phyloP scores from a whole-genome alignment of 2,329 filamentous ascomycete species.

The Drechslera avenae region DNA sequence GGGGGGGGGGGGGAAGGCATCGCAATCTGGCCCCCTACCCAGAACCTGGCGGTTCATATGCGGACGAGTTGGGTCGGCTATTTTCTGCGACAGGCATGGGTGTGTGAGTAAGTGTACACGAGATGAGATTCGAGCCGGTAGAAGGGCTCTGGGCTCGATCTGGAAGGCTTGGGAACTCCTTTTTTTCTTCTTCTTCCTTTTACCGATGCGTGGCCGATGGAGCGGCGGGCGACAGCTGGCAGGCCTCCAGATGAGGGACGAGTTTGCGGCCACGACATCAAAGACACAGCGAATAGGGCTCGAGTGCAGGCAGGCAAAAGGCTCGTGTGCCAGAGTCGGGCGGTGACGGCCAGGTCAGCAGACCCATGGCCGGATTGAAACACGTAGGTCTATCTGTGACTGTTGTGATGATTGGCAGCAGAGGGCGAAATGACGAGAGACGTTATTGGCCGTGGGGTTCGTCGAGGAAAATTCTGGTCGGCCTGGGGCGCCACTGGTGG shows the following conservation, averaged over 20 bases:
- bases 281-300: conserved; percentile 18
- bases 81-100: conserved; percentile 38
- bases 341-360: conserved; percentile 33
- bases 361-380: conserved; percentile 22
- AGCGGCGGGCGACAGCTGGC: conserved; percentile 1
- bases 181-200: conserved; percentile 15
- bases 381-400: conserved; percentile 18
- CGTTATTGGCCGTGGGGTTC: conserved; percentile 38
- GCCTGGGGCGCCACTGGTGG: conserved; percentile 36
- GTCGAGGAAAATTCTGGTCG: conserved; percentile 40
- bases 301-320: conserved; percentile 16
- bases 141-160: conserved; percentile 27
- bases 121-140: conserved; percentile 32
- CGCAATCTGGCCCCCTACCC: conserved; percentile 27
- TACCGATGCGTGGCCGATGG: conserved; percentile 8
- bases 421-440: conserved; percentile 36
- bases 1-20: conserved; percentile 24
- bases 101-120: conserved; percentile 28
- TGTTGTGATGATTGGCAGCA: conserved; percentile 38
- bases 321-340: conserved; percentile 9
- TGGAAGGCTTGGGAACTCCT: conserved; percentile 18
- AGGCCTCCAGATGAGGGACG: conserved; percentile 4
- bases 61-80: conserved; percentile 25
- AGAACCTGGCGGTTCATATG: conserved; percentile 24
- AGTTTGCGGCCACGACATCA: conserved; percentile 27